These are phyloP conservation scores for Lentinula raphanica DNA, from an alignment of 768 basidiomycete genomes.

Conservation along the genomic window DNA sequence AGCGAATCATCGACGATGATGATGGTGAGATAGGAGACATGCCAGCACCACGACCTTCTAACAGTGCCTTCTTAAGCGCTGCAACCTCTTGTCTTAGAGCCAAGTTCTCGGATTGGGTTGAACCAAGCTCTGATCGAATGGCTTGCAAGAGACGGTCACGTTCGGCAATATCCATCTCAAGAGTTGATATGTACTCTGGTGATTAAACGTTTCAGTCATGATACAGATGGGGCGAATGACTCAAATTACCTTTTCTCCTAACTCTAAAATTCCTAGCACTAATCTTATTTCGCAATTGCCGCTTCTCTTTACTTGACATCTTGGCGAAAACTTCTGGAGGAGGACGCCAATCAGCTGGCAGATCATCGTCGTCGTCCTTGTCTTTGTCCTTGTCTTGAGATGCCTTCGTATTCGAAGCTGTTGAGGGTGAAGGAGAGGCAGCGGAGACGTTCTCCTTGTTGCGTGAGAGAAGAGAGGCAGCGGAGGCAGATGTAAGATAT, in stretches of 20 bases:
- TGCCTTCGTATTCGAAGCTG: neutral
- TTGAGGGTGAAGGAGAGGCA: neutral
- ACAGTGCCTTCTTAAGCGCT: conserved; percentile 67
- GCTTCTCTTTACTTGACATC: conserved; percentile 92
- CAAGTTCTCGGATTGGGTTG: conserved; percentile 73
- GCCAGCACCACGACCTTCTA: conserved; percentile 52
- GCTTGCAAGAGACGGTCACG: conserved; percentile 87
- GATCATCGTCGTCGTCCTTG: conserved; percentile 44
- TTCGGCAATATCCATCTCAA: conserved; percentile 91
- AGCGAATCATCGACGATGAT: conserved; percentile 16
- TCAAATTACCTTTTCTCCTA: conserved; percentile 82
- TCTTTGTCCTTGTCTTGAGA: conserved; percentile 14
- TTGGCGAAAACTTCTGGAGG: conserved; percentile 92
- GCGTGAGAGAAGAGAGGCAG: neutral
- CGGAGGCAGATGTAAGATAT: neutral
- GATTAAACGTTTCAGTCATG: too few species aligned
- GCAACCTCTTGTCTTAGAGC: conserved; percentile 77
- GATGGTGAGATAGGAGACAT: neutral
- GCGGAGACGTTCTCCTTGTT: conserved; percentile 8
- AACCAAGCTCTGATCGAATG: conserved; percentile 78
- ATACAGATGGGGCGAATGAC: too few species aligned
- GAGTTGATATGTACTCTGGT: conserved; percentile 87
- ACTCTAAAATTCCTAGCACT: conserved; percentile 94
- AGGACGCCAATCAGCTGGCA: conserved; percentile 79
- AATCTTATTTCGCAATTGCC: conserved; percentile 96